Base-by-base conservation (phyloP, 2,329 filamentous ascomycete genomes). In the Sarocladiaceae sp. region DNA sequence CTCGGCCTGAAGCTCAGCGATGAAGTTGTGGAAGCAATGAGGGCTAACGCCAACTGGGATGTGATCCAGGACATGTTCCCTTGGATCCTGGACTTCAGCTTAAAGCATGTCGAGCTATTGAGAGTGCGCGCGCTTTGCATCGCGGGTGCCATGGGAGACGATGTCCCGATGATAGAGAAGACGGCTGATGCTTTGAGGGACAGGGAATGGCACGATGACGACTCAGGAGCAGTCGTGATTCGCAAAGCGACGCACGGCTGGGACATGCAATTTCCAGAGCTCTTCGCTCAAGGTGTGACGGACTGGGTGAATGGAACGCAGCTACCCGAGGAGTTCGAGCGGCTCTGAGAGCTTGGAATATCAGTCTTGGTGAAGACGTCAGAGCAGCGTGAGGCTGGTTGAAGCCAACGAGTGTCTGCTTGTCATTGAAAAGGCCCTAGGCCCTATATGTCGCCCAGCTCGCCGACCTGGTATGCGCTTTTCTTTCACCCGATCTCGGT, bases 211-310 rank as follows among this genome's bases (percentile, higher is more conserved):
- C 43, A 54, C 45, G 18, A 55, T 23, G 45, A 58, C 47, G 48
- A 48, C 7, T 59, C 59, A 6, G 45, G 54, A 23, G 59, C 55
- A 13, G 62, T 57, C 13, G 49, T 66, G 9, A 55, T 69, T 6
- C 54, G 45, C 21, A 56, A 58, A 16, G 67, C 65, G 13, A 54
- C 63, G 21, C 65, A 69, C 51, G 57, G 58, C 29, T 68, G 66
- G 67, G 61, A 68, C 45, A 45, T 69, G 47, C 66, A 69, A 45
- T 53, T 62, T 24, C 67, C 66, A 1, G 49, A 59, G 33, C 39
- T 68, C 6, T 69, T 69, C 50, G 61, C 63, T 1, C 51, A 54
- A 27, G 61, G 54, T 2, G 52, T 69, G 10, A 54, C 51, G 47
- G 61, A 62, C 3, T 70, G 66, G 65, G 47, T 64, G 9, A 52